These are phyloP conservation scores for Neodidymelliopsis sp. DNA, from an alignment of 2,329 filamentous ascomycete species.

Conservation along the genomic window DNA sequence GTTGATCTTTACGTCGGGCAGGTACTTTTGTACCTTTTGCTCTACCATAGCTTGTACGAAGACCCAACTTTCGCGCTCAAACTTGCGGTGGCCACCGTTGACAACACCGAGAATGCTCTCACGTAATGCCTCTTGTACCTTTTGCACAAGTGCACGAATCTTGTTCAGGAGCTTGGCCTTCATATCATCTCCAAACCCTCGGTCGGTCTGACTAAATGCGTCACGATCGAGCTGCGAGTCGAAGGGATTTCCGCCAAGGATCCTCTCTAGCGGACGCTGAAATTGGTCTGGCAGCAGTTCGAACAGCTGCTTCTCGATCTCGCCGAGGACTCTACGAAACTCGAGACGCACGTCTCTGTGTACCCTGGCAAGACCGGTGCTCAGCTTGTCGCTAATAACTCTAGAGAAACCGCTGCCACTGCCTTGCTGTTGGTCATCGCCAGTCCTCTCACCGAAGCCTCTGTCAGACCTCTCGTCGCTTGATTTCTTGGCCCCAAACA, in stretches of 20 bases:
- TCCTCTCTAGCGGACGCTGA: conserved; percentile 39
- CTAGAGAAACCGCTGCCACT: conserved; percentile 35
- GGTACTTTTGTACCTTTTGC: conserved; percentile 39
- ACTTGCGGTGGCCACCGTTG: conserved; percentile 41
- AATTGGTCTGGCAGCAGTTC: conserved; percentile 40
- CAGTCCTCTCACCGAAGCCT: conserved; percentile 22
- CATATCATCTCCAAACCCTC: conserved; percentile 40
- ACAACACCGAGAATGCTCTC: conserved; percentile 40
- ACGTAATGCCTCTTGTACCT: conserved; percentile 40
- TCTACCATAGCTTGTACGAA: conserved; percentile 43
- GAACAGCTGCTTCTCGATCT: conserved; percentile 41
- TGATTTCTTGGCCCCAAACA: conserved; percentile 35
- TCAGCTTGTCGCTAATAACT: conserved; percentile 41
- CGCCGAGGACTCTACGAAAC: conserved; percentile 39
- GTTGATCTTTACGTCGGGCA: conserved; percentile 40
- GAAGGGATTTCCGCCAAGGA: conserved; percentile 41
- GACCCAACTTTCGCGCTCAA: conserved; percentile 41
- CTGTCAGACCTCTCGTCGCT: conserved; percentile 28
- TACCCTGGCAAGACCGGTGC: conserved; percentile 39
- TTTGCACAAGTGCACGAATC: conserved; percentile 36
- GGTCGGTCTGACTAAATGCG: conserved; percentile 30
- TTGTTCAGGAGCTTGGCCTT: conserved; percentile 36
- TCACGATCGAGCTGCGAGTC: conserved; percentile 40
- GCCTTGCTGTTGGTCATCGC: conserved; percentile 22
- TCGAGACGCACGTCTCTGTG: conserved; percentile 41